Evolutionary conservation across 148 eudicot species (phyloP), one percentile per base, ranked within the genome.

Genomic region (Nepenthes mirabilis): DNA sequence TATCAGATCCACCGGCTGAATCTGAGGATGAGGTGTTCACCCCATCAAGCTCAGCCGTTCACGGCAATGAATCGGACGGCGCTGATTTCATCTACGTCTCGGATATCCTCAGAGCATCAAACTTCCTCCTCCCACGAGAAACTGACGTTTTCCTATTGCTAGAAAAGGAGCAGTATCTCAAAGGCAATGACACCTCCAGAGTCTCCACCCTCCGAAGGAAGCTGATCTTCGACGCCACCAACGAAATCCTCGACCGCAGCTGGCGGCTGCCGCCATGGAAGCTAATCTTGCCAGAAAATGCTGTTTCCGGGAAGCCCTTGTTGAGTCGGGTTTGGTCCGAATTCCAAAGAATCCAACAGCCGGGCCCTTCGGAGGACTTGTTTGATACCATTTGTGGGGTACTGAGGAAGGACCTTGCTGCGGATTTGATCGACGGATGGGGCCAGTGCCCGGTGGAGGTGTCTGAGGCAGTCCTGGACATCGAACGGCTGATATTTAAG

Each of bases 401-500:
- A 47, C 66, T 94, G 45, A 82, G 77, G 69, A 84, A 81, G 65
- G 99, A 94, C 37, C 68, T 94, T 59, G 87, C 84, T 5, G 76
- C 69, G 14, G 90, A 86, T 11, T 68, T 79, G 0, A 57, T 71
- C 61, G 75, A 60, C 59, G 95, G 82, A 0, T 94, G 99, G 99
- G 84, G 70, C 10, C 86, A 79, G 50, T 74, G 66, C 57, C 85
- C 73, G 14, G 57, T 82, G 61, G 97, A 94, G 84, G 59, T 69
- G 74, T 84, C 97, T 1, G 95, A 86, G 52, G 83, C 76, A 1
- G 79, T 84, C 32, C 56, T 94, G 66, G 88, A 94, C 72, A 84
- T 94, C 56, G 99, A 94, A 69, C 72, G 99, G 67, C 40, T 84
- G 51, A 80, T 94, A 70, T 94, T 82, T 65, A 94, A 89, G 81